Evolutionary conservation across 352 stramenopile genomes (phyloP), one percentile per base, ranked within the genome.

Genomic region (Globisporangium echinulatum): DNA sequence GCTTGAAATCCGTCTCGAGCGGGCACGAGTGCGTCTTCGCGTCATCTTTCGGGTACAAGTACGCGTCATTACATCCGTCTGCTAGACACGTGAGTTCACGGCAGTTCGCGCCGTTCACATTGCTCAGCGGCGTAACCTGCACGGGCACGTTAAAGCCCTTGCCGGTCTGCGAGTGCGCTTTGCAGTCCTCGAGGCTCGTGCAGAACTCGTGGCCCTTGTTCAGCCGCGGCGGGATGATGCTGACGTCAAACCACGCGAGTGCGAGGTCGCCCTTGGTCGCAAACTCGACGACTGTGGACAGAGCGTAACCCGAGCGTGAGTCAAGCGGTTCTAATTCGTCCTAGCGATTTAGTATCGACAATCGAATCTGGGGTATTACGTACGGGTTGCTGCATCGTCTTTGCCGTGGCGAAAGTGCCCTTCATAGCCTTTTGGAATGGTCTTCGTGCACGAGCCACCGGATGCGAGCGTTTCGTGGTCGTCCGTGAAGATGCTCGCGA

Each of bases 101-200:
- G 65, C 80, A 92, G 54, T 75, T 80, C 61, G 74, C 68, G 40
- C 74, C 74, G 65, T 80, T 86, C 13, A 69, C 77, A 73, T 92
- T 87, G 59, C 66, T 69, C 33, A 56, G 59, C 6, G 80, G 77
- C 10, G 74, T 74, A 44, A 92, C 58, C 55, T 79, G 68, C 61
- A 92, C 64, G 4, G 78, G 59, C 6, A 80, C 78, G 71, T 92
- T 92, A 66, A 76, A 92, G n/a, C 80, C 78, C 10, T 77, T 76
- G 56, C 71, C 72, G 13, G 67, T 73, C 13, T 72, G 44, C 7
- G 79, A 50, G 46, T 50, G n/a, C 43, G 66, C 57, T 71, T 87
- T 85, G 68, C 82, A 92, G 53, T 90, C 77, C 25, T 77, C 67
- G 8, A 88, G 68, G 44, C 72, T 86, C 8, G 53, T 58, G 72